A percentile compares a stretch with the other conserved stretches of the same genome.
phyloP scores from a whole-genome alignment of 768 basidiomycete species.

The Trametopsis cervina region DNA sequence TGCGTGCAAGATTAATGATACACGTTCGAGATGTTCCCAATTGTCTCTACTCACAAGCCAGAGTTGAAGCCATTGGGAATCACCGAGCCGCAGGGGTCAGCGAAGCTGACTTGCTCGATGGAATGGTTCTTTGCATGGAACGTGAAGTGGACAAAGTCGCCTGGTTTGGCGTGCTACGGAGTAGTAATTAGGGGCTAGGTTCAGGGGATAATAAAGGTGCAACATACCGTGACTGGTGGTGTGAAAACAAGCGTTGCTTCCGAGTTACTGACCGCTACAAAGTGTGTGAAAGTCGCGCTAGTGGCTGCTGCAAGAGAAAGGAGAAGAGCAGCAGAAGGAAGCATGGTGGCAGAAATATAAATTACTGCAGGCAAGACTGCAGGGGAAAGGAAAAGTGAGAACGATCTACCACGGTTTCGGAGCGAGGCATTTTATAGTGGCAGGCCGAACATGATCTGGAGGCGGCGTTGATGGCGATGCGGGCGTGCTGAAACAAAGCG shows the following conservation, averaged over 20 bases:
- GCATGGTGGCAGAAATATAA: not conserved
- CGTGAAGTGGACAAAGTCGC: constrained; percentile 28
- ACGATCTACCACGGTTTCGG: not conserved
- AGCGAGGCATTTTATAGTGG: not conserved
- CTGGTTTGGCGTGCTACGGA: constrained; percentile 15
- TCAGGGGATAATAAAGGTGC: not conserved
- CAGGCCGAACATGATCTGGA: not conserved
- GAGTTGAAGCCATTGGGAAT: constrained; percentile 30
- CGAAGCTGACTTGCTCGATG: constrained; percentile 23
- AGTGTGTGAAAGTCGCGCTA: not conserved
- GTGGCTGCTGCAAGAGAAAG: not conserved
- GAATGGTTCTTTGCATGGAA: constrained; percentile 31
- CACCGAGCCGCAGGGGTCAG: constrained; percentile 24
- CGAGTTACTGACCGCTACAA: not conserved
- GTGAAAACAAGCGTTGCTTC: not conserved
- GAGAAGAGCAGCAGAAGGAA: not conserved
- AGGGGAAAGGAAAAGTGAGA: not conserved
- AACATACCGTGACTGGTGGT: not conserved
- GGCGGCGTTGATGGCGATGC: not conserved
- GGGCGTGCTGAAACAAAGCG: not conserved
- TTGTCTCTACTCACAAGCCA: constrained; percentile 16
- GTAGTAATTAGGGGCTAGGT: not conserved
- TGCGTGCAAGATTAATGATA: no score
- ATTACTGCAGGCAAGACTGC: not conserved
- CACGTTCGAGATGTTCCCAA: no score